Base-by-base conservation (phyloP, 768 basidiomycete genomes). In the Naganishia randhawae region DNA sequence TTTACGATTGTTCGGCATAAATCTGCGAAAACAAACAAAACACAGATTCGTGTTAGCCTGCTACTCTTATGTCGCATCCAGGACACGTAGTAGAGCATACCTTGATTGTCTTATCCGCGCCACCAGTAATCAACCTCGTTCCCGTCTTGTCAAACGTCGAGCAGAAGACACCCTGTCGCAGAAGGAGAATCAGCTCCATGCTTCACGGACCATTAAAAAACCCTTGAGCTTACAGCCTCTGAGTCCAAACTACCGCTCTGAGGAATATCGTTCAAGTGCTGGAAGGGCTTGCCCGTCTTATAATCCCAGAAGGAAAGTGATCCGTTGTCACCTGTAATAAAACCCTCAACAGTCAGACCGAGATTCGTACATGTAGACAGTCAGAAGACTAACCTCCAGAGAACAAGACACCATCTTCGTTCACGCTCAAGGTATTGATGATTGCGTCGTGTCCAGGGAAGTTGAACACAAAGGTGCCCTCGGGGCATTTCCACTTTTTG, bases 401-500 rank as follows among this genome's bases (percentile, higher is more conserved):
- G 82, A 96, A 98, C 80, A 98, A 88, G 37, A 97, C 96, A 42
- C 95, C 94, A 71, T 99, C 96, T 39, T 90, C 83, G 74, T 97
- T 99, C 73, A 98, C 90, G 13, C 88, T 87, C 66, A 98, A 76
- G 7, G 92, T 93, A 80, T 99, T 99, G 84, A 99, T 91, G 81
- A 98, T 97, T 1, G 94, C 91, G 70, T 96, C 92, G 79, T 98
- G 96, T 0, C 96, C 96, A 50, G 86, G 83, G 79, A 98, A 96
- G 81, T 97, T 99, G 84, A 90, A 91, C 3, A 98, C 95, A 72
- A 99, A 98, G 2, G 86, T 80, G 52, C 96, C 96, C 71, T 97
- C 92, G 6, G 96, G 96, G 74, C 92, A 97, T 75, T 95, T 96
- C 95, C 95, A 99, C 80, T 98, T 98, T 78, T 99, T 99, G 83